phyloP scores from a whole-genome alignment of 1,284 basidiomycete species.

The Trichosporon coremiiforme region DNA sequence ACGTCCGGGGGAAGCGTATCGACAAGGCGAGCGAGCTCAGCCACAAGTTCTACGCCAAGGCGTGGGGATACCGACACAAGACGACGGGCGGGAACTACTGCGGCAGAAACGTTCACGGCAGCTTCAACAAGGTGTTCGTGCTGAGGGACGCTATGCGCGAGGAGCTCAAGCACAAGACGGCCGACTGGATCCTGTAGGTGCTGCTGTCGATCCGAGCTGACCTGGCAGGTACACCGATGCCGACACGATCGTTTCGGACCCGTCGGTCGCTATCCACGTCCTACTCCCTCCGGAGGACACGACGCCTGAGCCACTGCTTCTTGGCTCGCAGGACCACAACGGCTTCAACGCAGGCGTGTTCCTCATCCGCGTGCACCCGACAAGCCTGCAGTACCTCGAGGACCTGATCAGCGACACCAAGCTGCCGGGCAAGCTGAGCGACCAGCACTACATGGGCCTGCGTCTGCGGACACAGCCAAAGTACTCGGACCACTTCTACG shows the following conservation, averaged over 20 bases:
- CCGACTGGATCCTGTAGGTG: slow-evolving; percentile 30
- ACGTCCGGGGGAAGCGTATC: slow-evolving; percentile 15
- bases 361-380: slow-evolving; percentile 22
- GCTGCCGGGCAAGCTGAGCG: slow-evolving; percentile 1
- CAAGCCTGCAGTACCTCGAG: slow-evolving; percentile 18
- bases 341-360: slow-evolving; percentile 33
- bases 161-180: slow-evolving; percentile 9
- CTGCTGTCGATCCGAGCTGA: neutral
- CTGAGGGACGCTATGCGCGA: slow-evolving; percentile 12
- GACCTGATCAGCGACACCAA: slow-evolving; percentile 14
- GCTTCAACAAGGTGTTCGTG: slow-evolving; percentile 21
- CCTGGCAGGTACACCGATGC: slow-evolving; percentile 28
- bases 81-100: slow-evolving; percentile 1
- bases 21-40: slow-evolving; percentile 16
- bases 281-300: slow-evolving; percentile 27
- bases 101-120: slow-evolving; percentile 12
- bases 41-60: slow-evolving; percentile 20
- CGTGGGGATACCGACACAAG: slow-evolving; percentile 24
- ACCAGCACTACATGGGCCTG: slow-evolving; percentile 21
- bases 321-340: slow-evolving; percentile 31
- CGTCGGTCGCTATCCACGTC: slow-evolving; percentile 29
- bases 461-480: slow-evolving; percentile 18
- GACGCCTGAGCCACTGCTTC: slow-evolving; percentile 23
- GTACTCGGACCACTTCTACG: slow-evolving; percentile 20
- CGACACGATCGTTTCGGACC: slow-evolving; percentile 31